Percentiles rank a stretch among this genome's conserved stretches.
These are phyloP conservation scores for Dissophora ornata DNA, from an alignment of 192 early-diverging fungal species.

Conservation along the genomic window DNA sequence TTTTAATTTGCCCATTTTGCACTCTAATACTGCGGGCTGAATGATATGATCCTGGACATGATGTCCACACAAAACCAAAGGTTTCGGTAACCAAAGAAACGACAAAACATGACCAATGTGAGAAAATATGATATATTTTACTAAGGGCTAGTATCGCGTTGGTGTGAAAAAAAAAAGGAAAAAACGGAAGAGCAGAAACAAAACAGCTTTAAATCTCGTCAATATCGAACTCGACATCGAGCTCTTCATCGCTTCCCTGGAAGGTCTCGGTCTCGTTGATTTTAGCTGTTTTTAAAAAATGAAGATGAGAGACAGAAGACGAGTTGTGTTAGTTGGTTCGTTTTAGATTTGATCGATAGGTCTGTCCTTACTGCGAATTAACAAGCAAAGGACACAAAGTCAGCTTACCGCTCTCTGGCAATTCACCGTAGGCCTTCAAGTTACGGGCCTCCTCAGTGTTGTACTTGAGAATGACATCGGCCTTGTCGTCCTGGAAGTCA, in stretches of 20 bases:
- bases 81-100: too few relatives aligned
- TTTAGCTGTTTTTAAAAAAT: conserved; percentile 57
- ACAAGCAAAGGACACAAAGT: neutral
- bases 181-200: neutral
- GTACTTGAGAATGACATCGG: conserved; percentile 97
- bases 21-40: neutral
- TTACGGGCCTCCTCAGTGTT: conserved; percentile 93
- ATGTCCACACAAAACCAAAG: too few relatives aligned
- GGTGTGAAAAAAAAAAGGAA: conserved; percentile 11
- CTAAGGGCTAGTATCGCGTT: neutral
- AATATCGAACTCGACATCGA: conserved; percentile 93
- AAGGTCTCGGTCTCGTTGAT: conserved; percentile 86
- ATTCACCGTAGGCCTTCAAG: conserved; percentile 93
- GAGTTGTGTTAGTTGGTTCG: neutral
- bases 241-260: conserved; percentile 71
- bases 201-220: conserved; percentile 72
- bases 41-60: neutral
- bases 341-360: neutral
- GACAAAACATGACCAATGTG: neutral
- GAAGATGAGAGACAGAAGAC: conserved; percentile 9
- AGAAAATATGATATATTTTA: conserved; percentile 9
- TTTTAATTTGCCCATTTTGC: too few relatives aligned
- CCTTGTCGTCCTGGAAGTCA: conserved; percentile 93
- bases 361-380: too few relatives aligned
- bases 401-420: conserved; percentile 82